A percentile compares a stretch with the other conserved stretches of the same genome.
phyloP scores from a whole-genome alignment of 345 rosid genomes.

The Sonneratia alba region DNA sequence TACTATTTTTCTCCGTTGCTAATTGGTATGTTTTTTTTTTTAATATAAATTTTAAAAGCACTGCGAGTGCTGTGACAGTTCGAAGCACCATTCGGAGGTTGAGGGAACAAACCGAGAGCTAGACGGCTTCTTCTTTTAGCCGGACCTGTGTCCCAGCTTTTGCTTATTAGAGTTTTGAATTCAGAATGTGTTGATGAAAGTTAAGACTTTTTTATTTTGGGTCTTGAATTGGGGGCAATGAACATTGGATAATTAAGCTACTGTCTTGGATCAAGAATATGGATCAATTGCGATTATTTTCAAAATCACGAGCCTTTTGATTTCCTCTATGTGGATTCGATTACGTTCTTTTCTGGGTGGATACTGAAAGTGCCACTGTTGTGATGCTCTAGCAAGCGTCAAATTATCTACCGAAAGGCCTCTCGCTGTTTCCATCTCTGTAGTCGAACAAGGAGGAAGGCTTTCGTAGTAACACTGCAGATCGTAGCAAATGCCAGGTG shows the following conservation, averaged over 20 bases:
- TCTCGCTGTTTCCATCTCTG: too few species aligned
- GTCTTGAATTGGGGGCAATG: background rate
- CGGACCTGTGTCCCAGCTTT: background rate
- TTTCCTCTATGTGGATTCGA: too few species aligned
- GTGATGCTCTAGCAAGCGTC: too few species aligned
- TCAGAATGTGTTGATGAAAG: background rate
- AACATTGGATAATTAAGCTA: background rate
- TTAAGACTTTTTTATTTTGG: background rate
- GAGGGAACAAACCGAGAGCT: constrained; percentile 90
- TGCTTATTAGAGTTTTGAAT: background rate
- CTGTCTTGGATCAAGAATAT: background rate
- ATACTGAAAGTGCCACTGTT: too few species aligned
- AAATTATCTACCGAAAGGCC: too few species aligned
- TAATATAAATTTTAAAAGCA: constrained; percentile 1
- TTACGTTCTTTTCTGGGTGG: too few species aligned
- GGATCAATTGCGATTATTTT: too few species aligned
- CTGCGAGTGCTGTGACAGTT: constrained; percentile 54
- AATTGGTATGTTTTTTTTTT: background rate
- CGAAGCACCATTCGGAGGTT: constrained; percentile 85
- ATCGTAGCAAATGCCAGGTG: too few species aligned
- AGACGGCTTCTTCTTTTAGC: constrained; percentile 5
- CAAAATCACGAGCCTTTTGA: too few species aligned
- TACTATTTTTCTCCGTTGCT: background rate
- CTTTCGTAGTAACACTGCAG: too few species aligned
- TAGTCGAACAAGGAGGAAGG: too few species aligned